phyloP scores from a whole-genome alignment of 768 basidiomycete genomes.

The Lactarius hatsudake region DNA sequence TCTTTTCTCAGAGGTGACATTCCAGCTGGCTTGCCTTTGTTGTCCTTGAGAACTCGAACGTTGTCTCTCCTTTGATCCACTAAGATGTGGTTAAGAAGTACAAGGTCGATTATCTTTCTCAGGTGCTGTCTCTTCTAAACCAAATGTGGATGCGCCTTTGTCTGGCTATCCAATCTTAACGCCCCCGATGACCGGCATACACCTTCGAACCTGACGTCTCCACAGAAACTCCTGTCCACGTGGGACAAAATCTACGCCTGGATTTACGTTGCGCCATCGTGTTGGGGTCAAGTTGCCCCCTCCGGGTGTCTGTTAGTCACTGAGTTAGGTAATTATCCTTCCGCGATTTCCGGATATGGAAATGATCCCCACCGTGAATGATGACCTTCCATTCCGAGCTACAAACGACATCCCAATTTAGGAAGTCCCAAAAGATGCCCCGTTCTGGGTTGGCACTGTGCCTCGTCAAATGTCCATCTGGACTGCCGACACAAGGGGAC shows the following conservation, averaged over 20 bases:
- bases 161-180: background rate
- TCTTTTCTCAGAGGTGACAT: background rate
- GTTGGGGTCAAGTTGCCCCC: background rate
- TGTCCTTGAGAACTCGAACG: background rate
- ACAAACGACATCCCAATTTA: slow-evolving; percentile 20
- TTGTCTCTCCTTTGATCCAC: background rate
- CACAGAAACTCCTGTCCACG: background rate
- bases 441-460: background rate
- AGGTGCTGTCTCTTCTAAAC: background rate
- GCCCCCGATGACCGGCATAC: background rate
- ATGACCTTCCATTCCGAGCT: slow-evolving; percentile 13
- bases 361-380: background rate
- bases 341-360: background rate
- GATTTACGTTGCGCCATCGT: background rate
- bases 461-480: background rate
- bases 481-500: slow-evolving; percentile 24
- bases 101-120: background rate
- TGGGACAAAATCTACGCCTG: background rate
- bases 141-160: background rate
- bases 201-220: background rate
- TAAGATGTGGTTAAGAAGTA: background rate
- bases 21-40: background rate
- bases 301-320: background rate
- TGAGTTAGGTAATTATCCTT: background rate
- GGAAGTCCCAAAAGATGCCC: slow-evolving; percentile 18